phyloP scores from a whole-genome alignment of 495 filamentous ascomycete species.

The Chaetomidium leptoderma region DNA sequence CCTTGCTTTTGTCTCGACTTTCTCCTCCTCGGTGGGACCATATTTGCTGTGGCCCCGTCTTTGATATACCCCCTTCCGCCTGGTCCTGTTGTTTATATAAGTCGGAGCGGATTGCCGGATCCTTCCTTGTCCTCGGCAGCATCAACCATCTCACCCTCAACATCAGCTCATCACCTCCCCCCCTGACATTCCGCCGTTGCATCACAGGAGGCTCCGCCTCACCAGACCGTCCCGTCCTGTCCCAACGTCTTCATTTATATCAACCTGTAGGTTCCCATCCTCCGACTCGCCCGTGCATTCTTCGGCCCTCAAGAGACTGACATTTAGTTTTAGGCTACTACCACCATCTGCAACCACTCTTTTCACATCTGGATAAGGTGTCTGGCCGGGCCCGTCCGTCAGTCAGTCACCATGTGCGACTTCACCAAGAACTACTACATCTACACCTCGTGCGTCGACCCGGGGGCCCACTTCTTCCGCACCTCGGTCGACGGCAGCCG shows the following conservation, averaged over 20 bases:
- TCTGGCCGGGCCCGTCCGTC: slow-evolving; percentile 9
- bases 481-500: slow-evolving; percentile 61
- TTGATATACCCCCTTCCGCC: slow-evolving; percentile 22
- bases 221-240: slow-evolving; percentile 6
- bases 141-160: slow-evolving; percentile 9
- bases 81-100: slow-evolving; percentile 23
- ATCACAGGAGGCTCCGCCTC: slow-evolving; percentile 17
- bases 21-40: slow-evolving; percentile 15
- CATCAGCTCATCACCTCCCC: slow-evolving; percentile 12
- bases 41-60: slow-evolving; percentile 3
- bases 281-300: not conserved
- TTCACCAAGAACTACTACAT: slow-evolving; percentile 75
- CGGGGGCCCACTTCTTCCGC: slow-evolving; percentile 62
- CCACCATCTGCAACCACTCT: not conserved
- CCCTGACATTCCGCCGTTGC: slow-evolving; percentile 20
- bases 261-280: slow-evolving; percentile 8
- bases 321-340: not conserved
- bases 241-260: slow-evolving; percentile 12
- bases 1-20: slow-evolving; percentile 13
- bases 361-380: not conserved
- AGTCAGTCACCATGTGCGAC: slow-evolving; percentile 60
- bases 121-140: slow-evolving; percentile 11
- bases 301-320: not conserved
- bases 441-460: slow-evolving; percentile 65
- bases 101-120: slow-evolving; percentile 13